A percentile compares a stretch with the other conserved stretches of the same genome.
These are phyloP conservation scores for Favolaschia claudopus DNA, from an alignment of 768 basidiomycete genomes.

Conservation along the genomic window DNA sequence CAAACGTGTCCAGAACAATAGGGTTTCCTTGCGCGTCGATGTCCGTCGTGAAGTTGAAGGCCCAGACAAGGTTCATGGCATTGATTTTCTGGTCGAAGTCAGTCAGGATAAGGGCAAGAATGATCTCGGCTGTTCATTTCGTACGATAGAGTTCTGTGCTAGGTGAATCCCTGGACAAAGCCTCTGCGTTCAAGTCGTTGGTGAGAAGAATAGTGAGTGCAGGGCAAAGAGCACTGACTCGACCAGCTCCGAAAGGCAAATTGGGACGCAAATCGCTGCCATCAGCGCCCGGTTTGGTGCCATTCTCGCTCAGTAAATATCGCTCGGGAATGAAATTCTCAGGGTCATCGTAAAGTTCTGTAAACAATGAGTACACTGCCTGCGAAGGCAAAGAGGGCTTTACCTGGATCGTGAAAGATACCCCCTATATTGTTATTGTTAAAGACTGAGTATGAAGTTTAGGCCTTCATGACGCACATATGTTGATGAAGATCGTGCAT, in stretches of 20 bases:
- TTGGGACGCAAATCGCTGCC: conserved; percentile 15
- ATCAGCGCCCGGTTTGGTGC: conserved; percentile 23
- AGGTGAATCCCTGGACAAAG: conserved; percentile 30
- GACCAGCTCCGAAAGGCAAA: conserved; percentile 26
- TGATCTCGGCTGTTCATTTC: background rate
- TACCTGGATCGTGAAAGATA: conserved; percentile 8
- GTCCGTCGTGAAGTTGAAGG: conserved; percentile 31
- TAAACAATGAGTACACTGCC: too few species aligned
- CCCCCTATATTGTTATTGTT: background rate
- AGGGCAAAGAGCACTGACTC: conserved; percentile 21
- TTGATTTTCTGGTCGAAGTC: conserved; percentile 27
- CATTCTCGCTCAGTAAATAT: conserved; percentile 21
- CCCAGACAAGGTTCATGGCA: conserved; percentile 36
- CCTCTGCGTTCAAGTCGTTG: conserved; percentile 9
- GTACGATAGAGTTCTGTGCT: conserved; percentile 26
- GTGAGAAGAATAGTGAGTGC: background rate
- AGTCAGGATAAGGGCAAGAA: background rate
- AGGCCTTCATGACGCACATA: background rate
- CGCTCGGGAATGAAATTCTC: conserved; percentile 21
- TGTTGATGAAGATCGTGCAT: conserved; percentile 2
- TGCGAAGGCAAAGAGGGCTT: too few species aligned
- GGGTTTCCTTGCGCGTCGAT: background rate
- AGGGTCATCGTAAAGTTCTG: conserved; percentile 13
- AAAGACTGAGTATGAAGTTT: too few species aligned
- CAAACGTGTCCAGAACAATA: conserved; percentile 16